These are phyloP conservation scores for Fraxinus anomala DNA, from an alignment of 257 asterid species.

Conservation along the genomic window DNA sequence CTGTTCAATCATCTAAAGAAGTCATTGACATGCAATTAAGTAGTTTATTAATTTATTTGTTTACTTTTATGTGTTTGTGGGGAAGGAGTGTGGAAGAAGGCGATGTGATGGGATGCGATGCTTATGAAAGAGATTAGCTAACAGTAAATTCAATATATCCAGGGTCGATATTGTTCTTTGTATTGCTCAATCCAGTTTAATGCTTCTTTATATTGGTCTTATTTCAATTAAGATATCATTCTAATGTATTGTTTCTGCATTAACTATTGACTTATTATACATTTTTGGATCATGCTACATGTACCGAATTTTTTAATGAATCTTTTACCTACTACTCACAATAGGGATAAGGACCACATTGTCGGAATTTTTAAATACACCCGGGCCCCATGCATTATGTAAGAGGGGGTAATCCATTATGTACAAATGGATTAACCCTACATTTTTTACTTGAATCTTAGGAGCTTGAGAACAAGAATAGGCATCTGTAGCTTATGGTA, in stretches of 20 bases:
- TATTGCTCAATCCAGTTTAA: not conserved
- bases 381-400: too few relatives aligned
- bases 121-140: not conserved
- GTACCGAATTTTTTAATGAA: too few relatives aligned
- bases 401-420: too few relatives aligned
- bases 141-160: not conserved
- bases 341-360: too few relatives aligned
- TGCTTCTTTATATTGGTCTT: not conserved
- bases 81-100: not conserved
- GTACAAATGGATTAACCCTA: too few relatives aligned
- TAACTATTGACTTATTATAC: slow-evolving; percentile 4
- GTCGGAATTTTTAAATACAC: too few relatives aligned
- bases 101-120: not conserved
- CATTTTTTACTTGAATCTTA: slow-evolving; percentile 25
- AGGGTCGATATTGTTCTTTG: not conserved
- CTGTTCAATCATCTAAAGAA: not conserved
- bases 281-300: not conserved
- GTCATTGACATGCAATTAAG: not conserved
- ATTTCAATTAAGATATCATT: not conserved
- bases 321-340: too few relatives aligned
- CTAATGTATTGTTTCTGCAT: not conserved
- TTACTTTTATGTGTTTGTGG: too few relatives aligned
- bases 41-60: not conserved
- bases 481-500: slow-evolving; percentile 59
- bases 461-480: slow-evolving; percentile 70